Evolutionary conservation across 331 rosid genomes (phyloP).

Genomic region (Arachis monticola): DNA sequence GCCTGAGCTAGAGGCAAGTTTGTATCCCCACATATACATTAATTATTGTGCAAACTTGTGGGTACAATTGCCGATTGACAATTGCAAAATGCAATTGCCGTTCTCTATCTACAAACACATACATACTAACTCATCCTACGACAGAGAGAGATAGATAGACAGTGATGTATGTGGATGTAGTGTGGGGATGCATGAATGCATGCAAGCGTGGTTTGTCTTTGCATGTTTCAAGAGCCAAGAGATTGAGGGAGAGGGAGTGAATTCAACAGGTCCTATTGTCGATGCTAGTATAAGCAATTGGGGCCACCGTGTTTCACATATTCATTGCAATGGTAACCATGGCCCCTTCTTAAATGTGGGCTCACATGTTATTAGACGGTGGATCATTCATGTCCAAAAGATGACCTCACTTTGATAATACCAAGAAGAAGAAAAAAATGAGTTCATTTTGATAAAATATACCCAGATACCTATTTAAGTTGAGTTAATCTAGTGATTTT

Average conservation of each 20-base stretch:
- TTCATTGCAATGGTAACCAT: conserved; percentile 30
- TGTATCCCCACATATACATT: background rate
- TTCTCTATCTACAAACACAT: too few relatives aligned
- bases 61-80: background rate
- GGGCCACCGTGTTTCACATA: conserved; percentile 43
- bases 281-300: conserved; percentile 1
- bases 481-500: too few relatives aligned
- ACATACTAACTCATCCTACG: too few relatives aligned
- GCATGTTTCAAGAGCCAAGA: too few relatives aligned
- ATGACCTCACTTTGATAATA: too few relatives aligned
- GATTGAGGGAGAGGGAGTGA: background rate
- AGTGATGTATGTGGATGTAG: background rate
- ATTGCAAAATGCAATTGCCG: too few relatives aligned
- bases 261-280: conserved; percentile 32
- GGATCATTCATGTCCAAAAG: conserved; percentile 21
- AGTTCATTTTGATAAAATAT: too few relatives aligned
- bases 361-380: conserved; percentile 41
- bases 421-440: too few relatives aligned
- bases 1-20: background rate
- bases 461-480: too few relatives aligned
- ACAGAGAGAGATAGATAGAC: too few relatives aligned
- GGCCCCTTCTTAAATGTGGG: conserved; percentile 48
- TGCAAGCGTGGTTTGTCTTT: background rate
- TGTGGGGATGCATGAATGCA: background rate
- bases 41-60: background rate